phyloP scores from a whole-genome alignment of 768 basidiomycete species.

The Boletus tomentosulus region DNA sequence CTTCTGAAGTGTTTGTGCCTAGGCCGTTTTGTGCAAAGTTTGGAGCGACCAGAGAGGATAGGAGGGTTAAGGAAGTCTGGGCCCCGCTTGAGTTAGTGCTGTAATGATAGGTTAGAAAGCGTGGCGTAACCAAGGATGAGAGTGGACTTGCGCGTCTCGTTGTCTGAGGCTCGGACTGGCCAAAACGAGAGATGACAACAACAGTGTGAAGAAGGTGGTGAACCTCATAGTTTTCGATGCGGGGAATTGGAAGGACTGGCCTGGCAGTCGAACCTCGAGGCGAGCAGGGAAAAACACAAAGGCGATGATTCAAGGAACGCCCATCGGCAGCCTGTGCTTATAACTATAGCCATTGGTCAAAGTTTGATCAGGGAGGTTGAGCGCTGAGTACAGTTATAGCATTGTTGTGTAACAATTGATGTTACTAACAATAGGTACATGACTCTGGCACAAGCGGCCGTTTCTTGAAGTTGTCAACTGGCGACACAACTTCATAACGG shows the following conservation, averaged over 20 bases:
- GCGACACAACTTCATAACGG: neutral
- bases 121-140: neutral
- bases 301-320: neutral
- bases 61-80: constrained; percentile 35
- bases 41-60: constrained; percentile 46
- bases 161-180: constrained; percentile 37
- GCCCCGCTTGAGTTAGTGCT: constrained; percentile 16
- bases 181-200: constrained; percentile 26
- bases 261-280: constrained; percentile 14
- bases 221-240: constrained; percentile 34
- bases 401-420: neutral
- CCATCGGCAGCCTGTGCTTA: neutral
- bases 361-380: neutral
- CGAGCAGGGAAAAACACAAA: neutral
- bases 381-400: neutral
- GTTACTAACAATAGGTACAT: neutral
- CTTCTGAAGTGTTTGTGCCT: constrained; percentile 18
- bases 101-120: constrained; percentile 4
- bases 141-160: constrained; percentile 33
- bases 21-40: constrained; percentile 56
- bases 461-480: neutral
- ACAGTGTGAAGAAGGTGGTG: constrained; percentile 32
- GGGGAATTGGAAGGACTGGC: neutral
- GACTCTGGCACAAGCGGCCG: neutral
- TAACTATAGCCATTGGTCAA: neutral